Evolutionary conservation across 2,329 filamentous ascomycete genomes (phyloP).

Genomic region (Colletotrichum ledebouriae): DNA sequence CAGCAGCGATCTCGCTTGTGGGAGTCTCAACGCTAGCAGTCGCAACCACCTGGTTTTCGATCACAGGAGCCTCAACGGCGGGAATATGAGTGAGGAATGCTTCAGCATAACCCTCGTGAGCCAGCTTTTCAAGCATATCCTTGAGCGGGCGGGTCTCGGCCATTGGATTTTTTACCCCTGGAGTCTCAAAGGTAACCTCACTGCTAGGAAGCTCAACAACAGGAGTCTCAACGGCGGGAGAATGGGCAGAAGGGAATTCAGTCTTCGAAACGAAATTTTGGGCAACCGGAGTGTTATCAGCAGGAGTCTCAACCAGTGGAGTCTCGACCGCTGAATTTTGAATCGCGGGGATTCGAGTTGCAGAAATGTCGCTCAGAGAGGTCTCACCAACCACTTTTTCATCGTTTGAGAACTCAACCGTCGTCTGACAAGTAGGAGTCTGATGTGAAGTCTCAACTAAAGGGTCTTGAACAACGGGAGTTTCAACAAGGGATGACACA

Average conservation of each 20-base stretch:
- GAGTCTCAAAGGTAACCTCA: no score
- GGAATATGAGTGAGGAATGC: no score
- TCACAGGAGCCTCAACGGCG: no score
- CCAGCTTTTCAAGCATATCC: no score
- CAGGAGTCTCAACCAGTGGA: background rate
- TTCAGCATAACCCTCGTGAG: no score
- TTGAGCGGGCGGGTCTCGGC: background rate
- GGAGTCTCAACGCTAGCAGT: background rate
- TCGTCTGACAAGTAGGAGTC: conserved; percentile 1
- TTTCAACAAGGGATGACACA: background rate
- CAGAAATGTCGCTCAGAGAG: background rate
- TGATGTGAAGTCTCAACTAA: conserved; percentile 3
- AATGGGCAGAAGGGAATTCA: background rate
- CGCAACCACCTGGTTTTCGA: background rate
- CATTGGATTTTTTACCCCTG: no score
- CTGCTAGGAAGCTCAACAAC: background rate
- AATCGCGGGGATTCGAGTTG: background rate
- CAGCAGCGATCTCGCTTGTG: background rate
- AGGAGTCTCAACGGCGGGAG: conserved; percentile 1
- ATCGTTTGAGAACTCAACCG: background rate
- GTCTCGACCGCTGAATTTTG: background rate
- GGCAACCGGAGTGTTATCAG: background rate
- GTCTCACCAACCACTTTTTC: conserved; percentile 2
- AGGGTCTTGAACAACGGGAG: conserved; percentile 8
- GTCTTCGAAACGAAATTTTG: no score